Evolutionary conservation across 352 stramenopile genomes (phyloP).

Genomic region (Globisporangium solare): DNA sequence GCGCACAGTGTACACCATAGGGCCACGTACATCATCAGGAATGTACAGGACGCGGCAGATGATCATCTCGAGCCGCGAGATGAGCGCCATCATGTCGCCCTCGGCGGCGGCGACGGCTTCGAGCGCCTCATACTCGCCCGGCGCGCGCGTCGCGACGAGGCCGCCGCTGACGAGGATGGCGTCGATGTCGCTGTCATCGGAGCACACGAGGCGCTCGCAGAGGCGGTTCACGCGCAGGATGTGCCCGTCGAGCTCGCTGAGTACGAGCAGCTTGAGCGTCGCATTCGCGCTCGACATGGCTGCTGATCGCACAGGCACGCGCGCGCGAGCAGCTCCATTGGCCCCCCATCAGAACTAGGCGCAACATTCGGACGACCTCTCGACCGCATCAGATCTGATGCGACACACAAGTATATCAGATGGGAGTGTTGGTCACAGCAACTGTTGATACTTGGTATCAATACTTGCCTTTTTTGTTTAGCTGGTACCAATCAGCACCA

Average conservation of each 20-base stretch:
- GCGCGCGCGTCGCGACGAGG: conserved; percentile 39
- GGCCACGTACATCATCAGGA: conserved; percentile 44
- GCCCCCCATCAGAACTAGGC: not conserved
- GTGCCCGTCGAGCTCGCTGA: conserved; percentile 65
- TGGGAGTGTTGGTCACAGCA: too few species aligned
- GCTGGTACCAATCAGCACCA: too few species aligned
- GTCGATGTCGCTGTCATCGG: conserved; percentile 53
- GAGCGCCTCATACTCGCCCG: conserved; percentile 45
- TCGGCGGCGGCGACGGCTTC: conserved; percentile 68
- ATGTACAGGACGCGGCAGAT: conserved; percentile 84
- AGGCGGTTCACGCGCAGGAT: conserved; percentile 70
- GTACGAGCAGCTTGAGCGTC: conserved; percentile 65
- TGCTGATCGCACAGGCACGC: not conserved
- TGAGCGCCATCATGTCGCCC: conserved; percentile 87
- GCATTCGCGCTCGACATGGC: conserved; percentile 4
- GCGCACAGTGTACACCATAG: not conserved
- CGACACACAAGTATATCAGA: too few species aligned
- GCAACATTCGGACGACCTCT: not conserved
- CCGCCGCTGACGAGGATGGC: conserved; percentile 75
- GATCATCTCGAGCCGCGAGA: conserved; percentile 85
- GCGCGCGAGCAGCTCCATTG: not conserved
- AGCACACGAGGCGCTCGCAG: conserved; percentile 73
- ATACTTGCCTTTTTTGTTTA: too few species aligned
- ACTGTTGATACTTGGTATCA: too few species aligned
- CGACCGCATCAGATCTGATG: too few species aligned